Base-by-base conservation (phyloP, 78 protist genomes). In the Tieghemostelium lacteum region DNA sequence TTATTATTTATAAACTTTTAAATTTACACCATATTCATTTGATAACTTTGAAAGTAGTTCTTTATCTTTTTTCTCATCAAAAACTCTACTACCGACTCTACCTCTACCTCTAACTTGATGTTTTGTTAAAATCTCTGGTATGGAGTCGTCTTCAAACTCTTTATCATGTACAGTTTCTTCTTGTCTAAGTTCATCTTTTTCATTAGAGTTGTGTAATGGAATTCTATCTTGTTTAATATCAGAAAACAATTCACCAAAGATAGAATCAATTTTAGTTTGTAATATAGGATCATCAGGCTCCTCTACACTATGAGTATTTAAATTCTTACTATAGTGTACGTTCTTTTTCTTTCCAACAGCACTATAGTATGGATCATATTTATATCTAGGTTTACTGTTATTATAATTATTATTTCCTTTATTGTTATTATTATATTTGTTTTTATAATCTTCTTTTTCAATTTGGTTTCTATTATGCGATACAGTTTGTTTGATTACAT, bases 51-150 rank as follows among this genome's bases (percentile, higher is more conserved):
- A 19, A 2, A 83, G 24, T 19, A 83, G 24, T n/a, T 69, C 64
- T n/a, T 57, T 42, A 83, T 83, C 91, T 49, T 83, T 83, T 57
- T 16, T 55, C 45, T 83, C 91, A 83, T 83, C 91, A 58, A 69
- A 57, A 20, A 69, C 91, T n/a, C 91, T 36, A 33, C 91, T 83
- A 8, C 91, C 91, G 17, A 83, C 58, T 42, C 76, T 66, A 33
- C 91, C 91, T 60, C 91, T 83, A 5, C 91, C 91, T 69, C 91
- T 83, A 20, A 83, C 91, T 58, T 66, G 6, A 16, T 73, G 39
- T 58, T 39, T 83, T 22, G 3, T 69, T 28, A 83, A 58, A 10
- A 83, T 83, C 1, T 83, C 91, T 29, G 91, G 91, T 17, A 83
- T 60, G 1, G 74, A 50, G 45, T 83, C 77, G 33, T 83, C 91